Evolutionary conservation across 164 flowering plant genomes (phyloP).

Genomic region (Aristolochia contorta): DNA sequence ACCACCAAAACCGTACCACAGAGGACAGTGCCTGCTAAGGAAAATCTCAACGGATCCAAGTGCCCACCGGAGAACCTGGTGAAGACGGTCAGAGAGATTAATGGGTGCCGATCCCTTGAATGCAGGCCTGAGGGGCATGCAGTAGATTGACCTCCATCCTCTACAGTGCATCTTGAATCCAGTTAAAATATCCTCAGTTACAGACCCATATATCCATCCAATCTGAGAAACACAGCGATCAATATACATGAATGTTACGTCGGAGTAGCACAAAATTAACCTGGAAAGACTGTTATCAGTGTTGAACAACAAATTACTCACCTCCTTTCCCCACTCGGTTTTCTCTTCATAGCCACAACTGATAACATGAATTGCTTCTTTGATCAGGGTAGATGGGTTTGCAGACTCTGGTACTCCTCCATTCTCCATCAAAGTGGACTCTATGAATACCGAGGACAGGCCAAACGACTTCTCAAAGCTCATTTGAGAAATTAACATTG

Average conservation of each 20-base stretch:
- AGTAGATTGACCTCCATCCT: slow-evolving; percentile 97
- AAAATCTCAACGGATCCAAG: slow-evolving; percentile 95
- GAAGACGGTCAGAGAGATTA: slow-evolving; percentile 88
- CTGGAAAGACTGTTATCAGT: background rate
- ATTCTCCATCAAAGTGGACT: slow-evolving; percentile 89
- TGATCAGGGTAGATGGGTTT: slow-evolving; percentile 67
- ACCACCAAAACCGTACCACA: slow-evolving; percentile 92
- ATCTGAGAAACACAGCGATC: slow-evolving; percentile 35
- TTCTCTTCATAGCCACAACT: slow-evolving; percentile 97
- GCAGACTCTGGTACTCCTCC: slow-evolving; percentile 87
- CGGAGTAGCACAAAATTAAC: background rate
- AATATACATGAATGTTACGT: background rate
- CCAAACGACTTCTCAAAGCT: slow-evolving; percentile 98
- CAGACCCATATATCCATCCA: slow-evolving; percentile 98
- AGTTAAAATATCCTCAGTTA: slow-evolving; percentile 91
- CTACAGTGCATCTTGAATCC: slow-evolving; percentile 99
- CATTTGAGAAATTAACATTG: slow-evolving; percentile 79
- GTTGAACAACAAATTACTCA: slow-evolving; percentile 2
- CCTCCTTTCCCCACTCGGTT: slow-evolving; percentile 99
- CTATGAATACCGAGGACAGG: slow-evolving; percentile 80
- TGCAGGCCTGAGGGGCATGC: slow-evolving; percentile 96
- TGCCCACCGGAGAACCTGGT: slow-evolving; percentile 97
- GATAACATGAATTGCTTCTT: slow-evolving; percentile 94
- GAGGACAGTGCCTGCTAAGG: slow-evolving; percentile 92
- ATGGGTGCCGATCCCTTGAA: slow-evolving; percentile 99